Percentiles rank a stretch among this genome's conserved stretches.
These are phyloP conservation scores for Mycena citricolor DNA, from an alignment of 1,284 basidiomycete species.

Conservation along the genomic window DNA sequence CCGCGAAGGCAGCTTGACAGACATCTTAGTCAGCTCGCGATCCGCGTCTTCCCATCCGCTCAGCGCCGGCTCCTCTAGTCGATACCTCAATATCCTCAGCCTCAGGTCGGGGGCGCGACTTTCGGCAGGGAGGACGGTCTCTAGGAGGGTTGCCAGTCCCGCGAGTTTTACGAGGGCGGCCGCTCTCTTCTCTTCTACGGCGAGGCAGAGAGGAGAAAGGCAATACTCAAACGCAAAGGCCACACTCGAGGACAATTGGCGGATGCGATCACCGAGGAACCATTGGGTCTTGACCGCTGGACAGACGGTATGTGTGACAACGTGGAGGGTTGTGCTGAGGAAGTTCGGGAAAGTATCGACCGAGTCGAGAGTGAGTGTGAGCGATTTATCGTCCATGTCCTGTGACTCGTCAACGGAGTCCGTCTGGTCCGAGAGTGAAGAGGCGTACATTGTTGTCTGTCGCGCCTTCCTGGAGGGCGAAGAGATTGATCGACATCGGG, in stretches of 20 bases:
- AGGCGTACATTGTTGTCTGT: no score
- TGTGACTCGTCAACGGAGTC: conserved; percentile 21
- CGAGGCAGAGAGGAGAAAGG: conserved; percentile 40
- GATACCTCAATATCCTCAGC: conserved; percentile 34
- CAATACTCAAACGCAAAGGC: conserved; percentile 46
- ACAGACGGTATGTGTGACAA: conserved; percentile 42
- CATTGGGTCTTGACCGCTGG: conserved; percentile 43
- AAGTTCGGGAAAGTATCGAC: conserved; percentile 44
- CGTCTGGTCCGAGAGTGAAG: conserved; percentile 26
- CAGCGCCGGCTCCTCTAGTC: conserved; percentile 27
- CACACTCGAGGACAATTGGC: conserved; percentile 39
- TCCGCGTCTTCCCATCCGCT: conserved; percentile 28
- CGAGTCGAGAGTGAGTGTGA: conserved; percentile 38
- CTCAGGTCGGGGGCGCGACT: conserved; percentile 28
- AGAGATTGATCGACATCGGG: conserved; percentile 37
- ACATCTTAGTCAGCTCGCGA: conserved; percentile 20
- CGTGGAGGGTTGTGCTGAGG: conserved; percentile 43
- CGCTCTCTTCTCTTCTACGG: conserved; percentile 36
- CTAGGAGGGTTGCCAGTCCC: conserved; percentile 17
- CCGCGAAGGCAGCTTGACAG: conserved; percentile 7
- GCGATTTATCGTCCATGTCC: conserved; percentile 28
- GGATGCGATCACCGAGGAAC: conserved; percentile 48
- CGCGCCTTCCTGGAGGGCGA: no score
- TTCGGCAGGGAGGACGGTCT: conserved; percentile 10
- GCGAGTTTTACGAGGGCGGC: conserved; percentile 42